Percentiles rank a stretch among this genome's conserved stretches.
phyloP scores from a whole-genome alignment of 139 green algal species.

The Chlamydomonas schloesseri region DNA sequence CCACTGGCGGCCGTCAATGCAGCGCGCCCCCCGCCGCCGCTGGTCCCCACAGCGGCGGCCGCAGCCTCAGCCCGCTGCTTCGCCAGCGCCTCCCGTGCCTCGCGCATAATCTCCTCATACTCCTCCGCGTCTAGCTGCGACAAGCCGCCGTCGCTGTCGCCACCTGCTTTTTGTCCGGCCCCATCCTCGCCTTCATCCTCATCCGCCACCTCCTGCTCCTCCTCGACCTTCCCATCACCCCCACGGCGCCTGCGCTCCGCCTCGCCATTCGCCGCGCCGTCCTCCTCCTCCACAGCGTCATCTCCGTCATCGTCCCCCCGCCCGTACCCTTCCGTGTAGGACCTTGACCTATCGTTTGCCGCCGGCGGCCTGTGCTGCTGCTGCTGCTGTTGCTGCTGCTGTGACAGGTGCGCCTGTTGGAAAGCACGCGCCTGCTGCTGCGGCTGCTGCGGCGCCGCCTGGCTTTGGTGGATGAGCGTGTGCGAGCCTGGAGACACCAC shows the following conservation, averaged over 20 bases:
- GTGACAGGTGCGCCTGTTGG: neutral
- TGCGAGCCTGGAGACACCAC: neutral
- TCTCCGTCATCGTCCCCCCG: neutral
- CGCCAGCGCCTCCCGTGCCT: conserved; percentile 30
- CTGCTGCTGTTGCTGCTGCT: neutral
- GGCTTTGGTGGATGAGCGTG: neutral
- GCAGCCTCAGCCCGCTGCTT: neutral
- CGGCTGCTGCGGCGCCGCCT: neutral
- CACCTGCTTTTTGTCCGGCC: neutral
- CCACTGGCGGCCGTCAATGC: neutral
- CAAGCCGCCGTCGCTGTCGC: neutral
- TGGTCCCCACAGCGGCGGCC: neutral
- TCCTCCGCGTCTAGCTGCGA: conserved; percentile 27
- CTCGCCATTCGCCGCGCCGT: neutral
- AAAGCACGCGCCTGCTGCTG: neutral
- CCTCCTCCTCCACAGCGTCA: neutral
- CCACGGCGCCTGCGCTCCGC: neutral
- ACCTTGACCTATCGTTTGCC: neutral
- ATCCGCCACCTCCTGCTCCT: neutral
- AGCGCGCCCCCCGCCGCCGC: neutral
- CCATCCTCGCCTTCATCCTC: neutral
- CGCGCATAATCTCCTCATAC: conserved; percentile 31
- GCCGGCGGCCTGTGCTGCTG: neutral
- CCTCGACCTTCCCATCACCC: neutral
- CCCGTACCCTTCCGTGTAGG: neutral